A percentile compares a stretch with the other conserved stretches of the same genome.
Evolutionary conservation across 306 rosid genomes (phyloP).

Genomic region (Astragalus glycyphyllos): DNA sequence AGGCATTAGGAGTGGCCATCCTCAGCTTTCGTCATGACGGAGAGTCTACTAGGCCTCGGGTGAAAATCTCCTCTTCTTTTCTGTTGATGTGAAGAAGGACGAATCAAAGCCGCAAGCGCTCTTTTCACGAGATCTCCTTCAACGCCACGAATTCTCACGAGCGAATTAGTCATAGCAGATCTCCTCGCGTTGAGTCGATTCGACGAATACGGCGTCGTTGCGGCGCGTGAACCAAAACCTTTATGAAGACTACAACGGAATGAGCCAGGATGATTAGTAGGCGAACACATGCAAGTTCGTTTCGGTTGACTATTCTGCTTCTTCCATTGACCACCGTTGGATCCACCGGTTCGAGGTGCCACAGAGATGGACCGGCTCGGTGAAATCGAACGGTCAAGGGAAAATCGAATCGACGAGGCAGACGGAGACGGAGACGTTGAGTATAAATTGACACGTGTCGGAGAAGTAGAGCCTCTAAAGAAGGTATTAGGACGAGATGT

Average conservation of each 20-base stretch:
- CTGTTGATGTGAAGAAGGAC: constrained; percentile 93
- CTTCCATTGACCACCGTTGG: constrained; percentile 16
- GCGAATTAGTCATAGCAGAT: constrained; percentile 97
- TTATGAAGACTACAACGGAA: constrained; percentile 93
- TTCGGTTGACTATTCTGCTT: constrained; percentile 54
- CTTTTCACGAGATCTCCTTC: constrained; percentile 90
- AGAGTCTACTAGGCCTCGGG: constrained; percentile 85
- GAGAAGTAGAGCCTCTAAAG: constrained; percentile 65
- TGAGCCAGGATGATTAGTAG: constrained; percentile 93
- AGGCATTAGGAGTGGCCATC: constrained; percentile 35
- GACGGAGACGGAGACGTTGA: constrained; percentile 56
- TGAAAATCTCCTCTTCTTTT: constrained; percentile 69
- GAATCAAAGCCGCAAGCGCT: constrained; percentile 83
- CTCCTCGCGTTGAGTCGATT: constrained; percentile 88
- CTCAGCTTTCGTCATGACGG: constrained; percentile 68
- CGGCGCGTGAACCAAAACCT: constrained; percentile 42
- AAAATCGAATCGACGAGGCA: constrained; percentile 67
- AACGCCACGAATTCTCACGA: constrained; percentile 90
- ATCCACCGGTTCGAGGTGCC: constrained; percentile 47
- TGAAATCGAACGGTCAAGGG: constrained; percentile 74
- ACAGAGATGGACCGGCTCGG: constrained; percentile 81
- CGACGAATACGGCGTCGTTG: constrained; percentile 64
- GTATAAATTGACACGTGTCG: constrained; percentile 67
- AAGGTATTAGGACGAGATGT: constrained; percentile 63
- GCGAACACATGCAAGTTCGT: constrained; percentile 92